These are phyloP conservation scores for Globisporangium emineosum DNA, from an alignment of 352 stramenopile genomes.

Conservation along the genomic window DNA sequence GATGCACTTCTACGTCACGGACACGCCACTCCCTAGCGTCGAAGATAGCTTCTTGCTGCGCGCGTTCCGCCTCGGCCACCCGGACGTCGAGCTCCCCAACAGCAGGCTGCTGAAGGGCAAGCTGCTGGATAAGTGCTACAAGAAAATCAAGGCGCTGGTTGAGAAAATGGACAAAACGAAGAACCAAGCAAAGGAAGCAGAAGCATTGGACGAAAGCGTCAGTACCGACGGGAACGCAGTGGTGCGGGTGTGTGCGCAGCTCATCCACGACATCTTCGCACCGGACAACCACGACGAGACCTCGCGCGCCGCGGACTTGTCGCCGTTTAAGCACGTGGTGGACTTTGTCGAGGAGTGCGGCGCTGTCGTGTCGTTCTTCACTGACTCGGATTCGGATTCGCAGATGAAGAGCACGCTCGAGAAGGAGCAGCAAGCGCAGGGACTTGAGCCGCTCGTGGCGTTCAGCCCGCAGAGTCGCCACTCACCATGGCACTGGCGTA, in stretches of 20 bases:
- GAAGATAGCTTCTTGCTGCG: constrained; percentile 19
- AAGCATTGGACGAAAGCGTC: constrained; percentile 6
- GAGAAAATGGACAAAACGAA: background rate
- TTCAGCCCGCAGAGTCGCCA: background rate
- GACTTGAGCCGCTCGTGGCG: background rate
- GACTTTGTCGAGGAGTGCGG: constrained; percentile 21
- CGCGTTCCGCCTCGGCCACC: constrained; percentile 11
- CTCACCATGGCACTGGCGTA: background rate
- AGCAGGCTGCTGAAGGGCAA: constrained; percentile 11
- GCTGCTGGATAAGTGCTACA: constrained; percentile 23
- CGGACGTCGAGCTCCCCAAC: background rate
- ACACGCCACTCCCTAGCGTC: constrained; percentile 8
- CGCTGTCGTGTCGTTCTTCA: constrained; percentile 19
- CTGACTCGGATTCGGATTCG: constrained; percentile 6
- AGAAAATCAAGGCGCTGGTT: background rate
- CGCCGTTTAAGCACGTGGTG: constrained; percentile 2
- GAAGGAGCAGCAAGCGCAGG: background rate
- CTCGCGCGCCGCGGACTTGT: no score
- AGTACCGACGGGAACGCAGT: background rate
- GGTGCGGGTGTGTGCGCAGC: constrained; percentile 4
- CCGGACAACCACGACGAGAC: background rate
- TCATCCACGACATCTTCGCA: constrained; percentile 23
- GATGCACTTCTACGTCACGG: constrained; percentile 30
- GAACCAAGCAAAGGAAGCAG: background rate
- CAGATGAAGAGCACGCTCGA: constrained; percentile 4